Base-by-base conservation (phyloP, 352 stramenopile species). In the Bremia lactucae region DNA sequence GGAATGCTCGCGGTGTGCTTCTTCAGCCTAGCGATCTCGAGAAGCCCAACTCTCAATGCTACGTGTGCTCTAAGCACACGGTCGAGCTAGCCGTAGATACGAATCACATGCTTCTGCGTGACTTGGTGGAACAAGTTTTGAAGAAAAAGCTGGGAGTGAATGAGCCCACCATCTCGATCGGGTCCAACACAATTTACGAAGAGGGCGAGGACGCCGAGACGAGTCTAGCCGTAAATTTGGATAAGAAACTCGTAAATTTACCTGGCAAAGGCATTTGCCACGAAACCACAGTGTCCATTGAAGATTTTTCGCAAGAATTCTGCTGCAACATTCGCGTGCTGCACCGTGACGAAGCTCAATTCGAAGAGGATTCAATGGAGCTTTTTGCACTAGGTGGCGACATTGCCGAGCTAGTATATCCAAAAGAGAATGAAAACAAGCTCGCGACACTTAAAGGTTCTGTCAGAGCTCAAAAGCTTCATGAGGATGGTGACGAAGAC, bases 241-340 rank as follows among this genome's bases (percentile, higher is more conserved):
- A 69, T 42, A 97, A 97, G 67, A 77, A 72, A 19, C 59, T 93
- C 6, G 48, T 64, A 26, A 63, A 95, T 43, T 62, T 97, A 13
- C 95, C 95, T 0, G 87, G 76, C 39, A 95, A 95, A 19, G 94
- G 94, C 26, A 81, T 98, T 40, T 66, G 76, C 29, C 72, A 98
- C 56, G 91, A 96, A 36, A 95, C 78, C 28, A 83, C 94, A 4
- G 42, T 98, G 19, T 86, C 77, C 6, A 70, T 98, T 25, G 90
- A 97, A 55, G 95, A 98, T 65, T 97, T 97, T 60, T 92, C 82
- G 15, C 94, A 98, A 61, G 85, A 98, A 42, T 94, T 95, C 42
- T 70, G 82, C 36, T 89, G 83, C 50, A 80, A 75, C 37, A 72
- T 95, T 22, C 76, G 64, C 25, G 71, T 95, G 19, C 57, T 87